These are phyloP conservation scores for Diaporthe caulivora DNA, from an alignment of 2,329 filamentous ascomycete species.

Conservation along the genomic window DNA sequence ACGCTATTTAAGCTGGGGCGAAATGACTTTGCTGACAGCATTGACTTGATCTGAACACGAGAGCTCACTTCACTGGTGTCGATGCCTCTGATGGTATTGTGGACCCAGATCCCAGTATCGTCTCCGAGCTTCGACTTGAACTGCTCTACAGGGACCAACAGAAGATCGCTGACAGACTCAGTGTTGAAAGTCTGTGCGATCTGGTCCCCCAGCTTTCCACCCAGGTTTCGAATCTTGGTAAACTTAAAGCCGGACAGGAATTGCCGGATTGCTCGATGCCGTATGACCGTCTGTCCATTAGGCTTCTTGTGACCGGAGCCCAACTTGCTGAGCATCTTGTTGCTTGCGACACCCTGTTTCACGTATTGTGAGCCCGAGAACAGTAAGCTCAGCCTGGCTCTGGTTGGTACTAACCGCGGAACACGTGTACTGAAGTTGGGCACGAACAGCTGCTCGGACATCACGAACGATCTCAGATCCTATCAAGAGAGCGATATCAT, in stretches of 20 bases:
- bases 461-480: conserved; percentile 89
- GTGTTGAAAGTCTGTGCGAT: conserved; percentile 85
- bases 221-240: conserved; percentile 94
- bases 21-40: conserved; percentile 97
- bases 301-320: conserved; percentile 94
- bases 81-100: conserved; percentile 85
- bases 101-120: conserved; percentile 87
- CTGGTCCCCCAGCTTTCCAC: conserved; percentile 92
- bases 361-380: neutral
- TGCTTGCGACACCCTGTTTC: conserved; percentile 77
- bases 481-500: conserved; percentile 88
- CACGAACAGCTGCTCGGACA: conserved; percentile 76
- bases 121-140: conserved; percentile 84
- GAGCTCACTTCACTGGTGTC: conserved; percentile 91
- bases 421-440: conserved; percentile 86
- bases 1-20: conserved; percentile 82
- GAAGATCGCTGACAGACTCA: conserved; percentile 81
- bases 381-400: neutral
- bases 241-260: conserved; percentile 92
- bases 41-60: conserved; percentile 93
- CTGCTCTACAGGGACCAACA: conserved; percentile 79
- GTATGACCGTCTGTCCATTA: conserved; percentile 93
- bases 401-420: conserved; percentile 57
- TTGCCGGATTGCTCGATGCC: conserved; percentile 82
- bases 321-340: conserved; percentile 96